phyloP scores from a whole-genome alignment of 2,329 filamentous ascomycete genomes.

The Domatiomyces globalis region DNA sequence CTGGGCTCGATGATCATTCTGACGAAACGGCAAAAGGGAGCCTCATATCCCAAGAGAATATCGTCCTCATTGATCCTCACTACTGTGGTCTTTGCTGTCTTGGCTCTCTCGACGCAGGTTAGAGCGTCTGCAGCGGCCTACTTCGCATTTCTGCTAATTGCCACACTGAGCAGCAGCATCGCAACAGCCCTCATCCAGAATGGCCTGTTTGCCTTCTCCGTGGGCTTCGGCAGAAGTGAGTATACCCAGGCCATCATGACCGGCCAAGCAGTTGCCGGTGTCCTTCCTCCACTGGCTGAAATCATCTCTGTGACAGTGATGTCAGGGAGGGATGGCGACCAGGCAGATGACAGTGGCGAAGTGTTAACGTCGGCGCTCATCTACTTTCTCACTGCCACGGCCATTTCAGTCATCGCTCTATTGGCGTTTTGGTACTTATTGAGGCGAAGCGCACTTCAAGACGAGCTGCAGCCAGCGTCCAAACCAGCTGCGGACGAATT shows the following conservation, averaged over 20 bases:
- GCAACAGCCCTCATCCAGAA: slow-evolving; percentile 84
- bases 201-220: slow-evolving; percentile 81
- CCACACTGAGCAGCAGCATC: slow-evolving; percentile 65
- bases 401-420: slow-evolving; percentile 56
- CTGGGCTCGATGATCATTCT: slow-evolving; percentile 62
- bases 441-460: slow-evolving; percentile 31
- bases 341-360: slow-evolving; percentile 26
- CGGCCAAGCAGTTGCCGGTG: slow-evolving; percentile 81
- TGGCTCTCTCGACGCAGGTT: slow-evolving; percentile 64
- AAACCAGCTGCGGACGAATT: slow-evolving; percentile 12
- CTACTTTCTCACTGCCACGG: slow-evolving; percentile 81
- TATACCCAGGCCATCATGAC: slow-evolving; percentile 96
- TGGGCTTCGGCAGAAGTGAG: slow-evolving; percentile 68
- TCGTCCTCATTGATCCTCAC: slow-evolving; percentile 62
- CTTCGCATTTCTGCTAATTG: slow-evolving; percentile 65
- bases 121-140: slow-evolving; percentile 55
- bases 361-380: slow-evolving; percentile 62
- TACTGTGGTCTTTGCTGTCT: slow-evolving; percentile 57
- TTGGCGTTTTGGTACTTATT: slow-evolving; percentile 62
- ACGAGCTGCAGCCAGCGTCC: slow-evolving; percentile 6
- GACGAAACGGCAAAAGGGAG: slow-evolving; percentile 63
- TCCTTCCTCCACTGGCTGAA: slow-evolving; percentile 75
- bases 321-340: slow-evolving; percentile 30
- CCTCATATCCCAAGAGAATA: slow-evolving; percentile 81
- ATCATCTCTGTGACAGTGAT: slow-evolving; percentile 67